A percentile compares a stretch with the other conserved stretches of the same genome.
Evolutionary conservation across 2,329 filamentous ascomycete species (phyloP).

Genomic region (Aschersonia sp.): DNA sequence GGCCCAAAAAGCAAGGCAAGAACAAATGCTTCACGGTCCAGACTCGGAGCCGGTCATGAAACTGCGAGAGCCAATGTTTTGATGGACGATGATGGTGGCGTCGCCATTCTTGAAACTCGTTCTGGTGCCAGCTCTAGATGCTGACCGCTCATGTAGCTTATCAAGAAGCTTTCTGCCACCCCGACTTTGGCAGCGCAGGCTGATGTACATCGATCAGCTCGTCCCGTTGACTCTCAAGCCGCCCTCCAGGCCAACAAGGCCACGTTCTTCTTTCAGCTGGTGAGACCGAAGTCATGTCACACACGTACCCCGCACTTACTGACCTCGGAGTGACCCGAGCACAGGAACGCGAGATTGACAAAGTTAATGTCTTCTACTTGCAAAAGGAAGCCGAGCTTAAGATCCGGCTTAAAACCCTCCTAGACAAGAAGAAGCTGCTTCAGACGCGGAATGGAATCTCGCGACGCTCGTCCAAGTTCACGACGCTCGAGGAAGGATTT

Average conservation of each 20-base stretch:
- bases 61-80: too few relatives aligned
- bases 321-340: neutral
- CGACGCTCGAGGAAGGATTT: constrained; percentile 89
- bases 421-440: constrained; percentile 89
- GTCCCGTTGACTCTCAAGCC: constrained; percentile 60
- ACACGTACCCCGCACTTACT: neutral
- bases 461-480: constrained; percentile 82
- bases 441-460: constrained; percentile 70
- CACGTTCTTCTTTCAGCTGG: constrained; percentile 95
- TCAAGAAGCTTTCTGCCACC: constrained; percentile 92
- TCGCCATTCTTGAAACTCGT: neutral
- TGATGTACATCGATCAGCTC: constrained; percentile 34
- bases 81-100: neutral
- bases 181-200: constrained; percentile 68
- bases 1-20: too few relatives aligned
- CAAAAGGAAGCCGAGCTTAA: constrained; percentile 99
- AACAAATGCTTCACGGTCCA: too few relatives aligned
- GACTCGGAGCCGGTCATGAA: too few relatives aligned
- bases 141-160: constrained; percentile 49
- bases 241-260: constrained; percentile 93
- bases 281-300: constrained; percentile 27
- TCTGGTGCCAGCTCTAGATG: neutral
- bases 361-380: constrained; percentile 94
- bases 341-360: constrained; percentile 93
- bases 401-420: constrained; percentile 75